Conservation (phyloP, 2,329 filamentous ascomycete species). For the Talaromyces sp. region DNA sequence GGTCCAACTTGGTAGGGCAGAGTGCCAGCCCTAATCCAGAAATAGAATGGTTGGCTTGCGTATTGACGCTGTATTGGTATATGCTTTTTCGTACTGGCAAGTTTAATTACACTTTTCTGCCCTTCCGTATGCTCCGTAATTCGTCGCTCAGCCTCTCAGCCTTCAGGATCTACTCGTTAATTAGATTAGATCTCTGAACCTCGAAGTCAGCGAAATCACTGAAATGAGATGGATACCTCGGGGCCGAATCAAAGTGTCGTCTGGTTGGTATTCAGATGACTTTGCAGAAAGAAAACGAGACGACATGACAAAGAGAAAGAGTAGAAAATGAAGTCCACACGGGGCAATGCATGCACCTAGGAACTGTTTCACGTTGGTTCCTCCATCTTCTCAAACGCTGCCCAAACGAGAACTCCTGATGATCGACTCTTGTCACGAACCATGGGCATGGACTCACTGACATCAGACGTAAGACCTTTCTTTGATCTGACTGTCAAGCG, state of each 20-base stretch:
- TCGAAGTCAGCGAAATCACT: too few species aligned
- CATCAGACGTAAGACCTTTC: background rate
- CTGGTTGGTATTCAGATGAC: background rate
- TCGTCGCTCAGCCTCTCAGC: conserved; percentile 12
- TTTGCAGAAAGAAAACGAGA: background rate
- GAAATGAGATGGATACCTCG: background rate
- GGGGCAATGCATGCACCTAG: conserved; percentile 3
- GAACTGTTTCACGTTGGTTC: conserved; percentile 9
- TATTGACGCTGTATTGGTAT: background rate
- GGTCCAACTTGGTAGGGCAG: background rate
- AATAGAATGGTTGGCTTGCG: background rate
- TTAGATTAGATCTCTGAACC: background rate
- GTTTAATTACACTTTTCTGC: conserved; percentile 1
- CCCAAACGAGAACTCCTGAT: conserved; percentile 12
- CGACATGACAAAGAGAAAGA: background rate
- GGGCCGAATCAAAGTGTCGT: background rate
- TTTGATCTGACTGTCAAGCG: background rate
- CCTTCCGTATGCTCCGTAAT: background rate
- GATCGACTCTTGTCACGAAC: background rate
- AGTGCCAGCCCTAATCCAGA: background rate
- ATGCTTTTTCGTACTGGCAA: background rate
- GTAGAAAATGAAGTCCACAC: background rate
- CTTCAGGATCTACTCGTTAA: background rate
- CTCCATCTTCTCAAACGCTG: conserved; percentile 7
- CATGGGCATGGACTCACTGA: background rate